Evolutionary conservation across 148 eudicot genomes (phyloP).

Genomic region (Tetragonia tetragonoides): DNA sequence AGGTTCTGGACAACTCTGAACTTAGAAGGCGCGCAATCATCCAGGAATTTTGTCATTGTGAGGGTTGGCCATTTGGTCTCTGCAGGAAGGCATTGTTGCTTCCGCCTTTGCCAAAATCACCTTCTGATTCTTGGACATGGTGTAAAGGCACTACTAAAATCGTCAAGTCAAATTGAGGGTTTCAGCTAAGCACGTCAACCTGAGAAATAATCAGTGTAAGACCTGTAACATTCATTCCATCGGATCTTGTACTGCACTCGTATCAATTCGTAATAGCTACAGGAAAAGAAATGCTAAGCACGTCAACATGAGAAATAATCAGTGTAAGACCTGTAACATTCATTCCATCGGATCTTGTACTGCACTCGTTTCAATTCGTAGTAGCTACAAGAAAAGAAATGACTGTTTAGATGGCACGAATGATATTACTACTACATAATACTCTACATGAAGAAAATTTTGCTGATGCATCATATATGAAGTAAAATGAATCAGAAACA

Average conservation of each 20-base stretch:
- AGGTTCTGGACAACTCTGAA: conserved; percentile 32
- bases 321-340: neutral
- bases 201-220: neutral
- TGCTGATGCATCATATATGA: too few relatives aligned
- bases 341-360: too few relatives aligned
- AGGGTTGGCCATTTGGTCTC: conserved; percentile 96
- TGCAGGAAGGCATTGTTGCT: conserved; percentile 67
- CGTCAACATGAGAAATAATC: neutral
- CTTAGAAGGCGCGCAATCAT: conserved; percentile 42
- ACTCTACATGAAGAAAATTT: too few relatives aligned
- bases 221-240: neutral
- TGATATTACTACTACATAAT: neutral
- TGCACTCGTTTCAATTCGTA: too few relatives aligned
- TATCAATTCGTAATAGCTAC: too few relatives aligned
- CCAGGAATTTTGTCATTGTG: conserved; percentile 59
- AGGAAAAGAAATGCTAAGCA: neutral
- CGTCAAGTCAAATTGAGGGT: conserved; percentile 18
- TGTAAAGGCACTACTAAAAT: conserved; percentile 38
- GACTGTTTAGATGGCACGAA: neutral
- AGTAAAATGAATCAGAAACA: too few relatives aligned
- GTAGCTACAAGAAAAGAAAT: neutral
- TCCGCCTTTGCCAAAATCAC: conserved; percentile 92
- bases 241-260: too few relatives aligned
- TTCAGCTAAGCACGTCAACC: neutral
- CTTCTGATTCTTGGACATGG: conserved; percentile 92